Percentiles rank a stretch among this genome's conserved stretches.
These are phyloP conservation scores for Calonectria multiphialidica DNA, from an alignment of 2,329 filamentous ascomycete genomes.

Conservation along the genomic window DNA sequence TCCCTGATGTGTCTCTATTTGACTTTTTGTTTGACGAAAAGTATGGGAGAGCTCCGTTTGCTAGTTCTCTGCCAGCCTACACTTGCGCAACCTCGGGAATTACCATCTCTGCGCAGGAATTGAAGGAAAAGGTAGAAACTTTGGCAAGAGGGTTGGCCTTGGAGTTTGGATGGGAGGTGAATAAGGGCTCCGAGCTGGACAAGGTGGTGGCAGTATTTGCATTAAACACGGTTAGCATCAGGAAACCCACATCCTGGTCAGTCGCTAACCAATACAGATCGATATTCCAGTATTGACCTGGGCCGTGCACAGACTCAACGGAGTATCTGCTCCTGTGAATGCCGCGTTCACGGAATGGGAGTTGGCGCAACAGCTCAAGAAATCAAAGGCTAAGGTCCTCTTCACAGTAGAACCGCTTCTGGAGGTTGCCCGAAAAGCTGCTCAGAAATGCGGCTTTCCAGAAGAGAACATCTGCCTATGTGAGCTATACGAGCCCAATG, in stretches of 20 bases:
- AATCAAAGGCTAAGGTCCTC: background rate
- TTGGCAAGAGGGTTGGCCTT: background rate
- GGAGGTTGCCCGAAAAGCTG: background rate
- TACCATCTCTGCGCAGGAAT: background rate
- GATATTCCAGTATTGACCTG: background rate
- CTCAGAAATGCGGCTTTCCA: background rate
- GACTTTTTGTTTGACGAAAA: background rate
- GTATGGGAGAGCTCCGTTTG: background rate
- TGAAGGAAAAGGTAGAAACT: background rate
- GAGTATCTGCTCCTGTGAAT: background rate
- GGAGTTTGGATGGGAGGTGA: background rate
- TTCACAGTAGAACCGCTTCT: background rate
- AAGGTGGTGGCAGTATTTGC: background rate
- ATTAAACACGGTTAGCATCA: background rate
- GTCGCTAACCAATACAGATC: too few species aligned
- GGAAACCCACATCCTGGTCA: too few species aligned
- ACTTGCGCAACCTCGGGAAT: background rate
- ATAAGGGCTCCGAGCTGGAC: background rate
- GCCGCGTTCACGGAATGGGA: background rate
- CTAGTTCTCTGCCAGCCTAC: background rate
- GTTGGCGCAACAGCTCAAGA: background rate
- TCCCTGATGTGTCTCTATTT: background rate
- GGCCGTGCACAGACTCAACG: background rate
- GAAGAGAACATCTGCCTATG: background rate
- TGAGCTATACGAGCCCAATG: background rate